phyloP scores from a whole-genome alignment of 1,139 yeast genomes.

The Yamadazyma sp. region DNA sequence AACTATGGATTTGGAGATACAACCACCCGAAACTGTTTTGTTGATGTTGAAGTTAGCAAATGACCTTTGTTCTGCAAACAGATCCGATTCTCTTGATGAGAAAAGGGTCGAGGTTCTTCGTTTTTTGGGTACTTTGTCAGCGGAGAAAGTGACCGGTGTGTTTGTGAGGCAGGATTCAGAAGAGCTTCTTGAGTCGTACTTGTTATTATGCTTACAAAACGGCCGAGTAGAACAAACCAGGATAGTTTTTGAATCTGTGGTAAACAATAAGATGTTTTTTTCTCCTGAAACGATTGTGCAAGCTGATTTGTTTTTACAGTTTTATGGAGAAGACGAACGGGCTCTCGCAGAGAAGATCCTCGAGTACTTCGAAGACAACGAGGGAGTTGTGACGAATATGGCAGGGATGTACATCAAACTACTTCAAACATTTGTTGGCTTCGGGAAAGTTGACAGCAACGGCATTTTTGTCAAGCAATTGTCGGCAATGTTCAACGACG shows the following conservation, averaged over 20 bases:
- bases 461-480: conserved; percentile 20
- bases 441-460: conserved; percentile 19
- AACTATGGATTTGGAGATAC: not conserved
- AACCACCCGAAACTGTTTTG: conserved; percentile 13
- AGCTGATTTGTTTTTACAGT: conserved; percentile 8
- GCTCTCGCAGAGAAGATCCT: not conserved
- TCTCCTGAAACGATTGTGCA: conserved; percentile 11
- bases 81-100: not conserved
- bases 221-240: conserved; percentile 1
- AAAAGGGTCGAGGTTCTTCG: conserved; percentile 1
- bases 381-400: conserved; percentile 8
- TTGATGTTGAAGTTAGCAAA: conserved; percentile 22
- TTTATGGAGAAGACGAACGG: conserved; percentile 2
- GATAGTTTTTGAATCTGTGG: conserved; percentile 5
- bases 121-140: conserved; percentile 2
- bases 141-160: conserved; percentile 2
- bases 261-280: conserved; percentile 11
- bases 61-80: conserved; percentile 24
- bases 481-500: conserved; percentile 15
- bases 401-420: not conserved
- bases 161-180: conserved; percentile 13
- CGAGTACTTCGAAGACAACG: not conserved
- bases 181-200: conserved; percentile 7
- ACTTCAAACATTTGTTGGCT: conserved; percentile 18
- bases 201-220: conserved; percentile 1